Base-by-base conservation (phyloP, 805 yeast species). In the Monosporozyma aquatica region DNA sequence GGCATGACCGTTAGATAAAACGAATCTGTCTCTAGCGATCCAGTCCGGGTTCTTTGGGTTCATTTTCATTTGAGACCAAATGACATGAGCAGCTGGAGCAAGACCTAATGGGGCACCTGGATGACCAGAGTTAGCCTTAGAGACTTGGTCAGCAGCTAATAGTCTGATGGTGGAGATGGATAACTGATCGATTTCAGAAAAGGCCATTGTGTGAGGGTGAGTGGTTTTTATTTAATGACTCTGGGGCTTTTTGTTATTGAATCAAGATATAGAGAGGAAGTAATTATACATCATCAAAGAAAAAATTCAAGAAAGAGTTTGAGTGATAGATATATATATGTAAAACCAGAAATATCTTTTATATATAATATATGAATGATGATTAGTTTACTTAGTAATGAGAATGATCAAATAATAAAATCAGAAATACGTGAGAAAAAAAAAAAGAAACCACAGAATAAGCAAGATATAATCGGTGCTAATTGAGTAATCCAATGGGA, bases 101-200 rank as follows among this genome's bases (percentile, higher is more conserved):
- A 90, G 71, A 50, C 97, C 97, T 78, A 90, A 78, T 58, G 97
- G 97, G 42, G 98, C 97, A 72, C 98, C 98, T 40, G 98, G 98
- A 72, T 90, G 98, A 53, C 98, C 98, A 46, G 95, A 82, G 69
- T 90, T 84, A 58, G 97, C 90, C 67, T 78, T 76, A 46, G 81
- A 73, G 47, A 87, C 94, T 51, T 84, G 80, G 66, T 90, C 98
- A 42, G 84, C 82, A 41, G 97, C 79, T 56, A 90, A 75, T 47
- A 81, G 68, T 71, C 96, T 87, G 71, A 92, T 83, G 54, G 97
- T 87, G 73, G 76, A 73, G 68, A 90, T 72, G 45, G 95, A 83
- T 62, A 73, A 72, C 52, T 70, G 71, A 66, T 90, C 95, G 56
- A 85, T 68, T 47, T 76, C 81, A 40, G 74, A 59, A 47, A 54